Conservation (phyloP, 1,284 basidiomycete species). For the Kalmanozyma brasiliensis region DNA sequence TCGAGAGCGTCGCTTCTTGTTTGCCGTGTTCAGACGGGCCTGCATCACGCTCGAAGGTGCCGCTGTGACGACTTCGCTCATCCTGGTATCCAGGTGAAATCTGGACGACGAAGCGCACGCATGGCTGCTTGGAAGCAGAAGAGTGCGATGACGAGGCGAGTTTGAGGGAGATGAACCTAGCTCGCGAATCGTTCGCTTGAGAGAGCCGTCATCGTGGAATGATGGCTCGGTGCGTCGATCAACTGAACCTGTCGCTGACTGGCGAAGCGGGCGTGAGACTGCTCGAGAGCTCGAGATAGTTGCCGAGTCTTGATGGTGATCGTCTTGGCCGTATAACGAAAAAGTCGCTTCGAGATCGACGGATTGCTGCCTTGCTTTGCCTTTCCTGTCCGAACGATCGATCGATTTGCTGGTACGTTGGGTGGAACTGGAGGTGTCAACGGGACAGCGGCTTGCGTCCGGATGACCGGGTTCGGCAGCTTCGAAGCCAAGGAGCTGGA, state of each 20-base stretch:
- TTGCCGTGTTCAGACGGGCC: constrained; percentile 1
- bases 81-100: neutral
- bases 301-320: neutral
- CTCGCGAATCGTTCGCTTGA: constrained; percentile 30
- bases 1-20: constrained; percentile 30
- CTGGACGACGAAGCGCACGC: constrained; percentile 1
- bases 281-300: neutral
- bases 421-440: neutral
- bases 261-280: neutral
- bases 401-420: neutral
- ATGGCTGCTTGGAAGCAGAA: neutral
- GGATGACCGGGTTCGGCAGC: constrained; percentile 8
- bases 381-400: constrained; percentile 13
- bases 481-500: neutral
- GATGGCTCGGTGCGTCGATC: neutral
- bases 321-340: neutral
- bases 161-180: constrained; percentile 29
- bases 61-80: neutral
- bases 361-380: constrained; percentile 14
- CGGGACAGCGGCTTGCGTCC: neutral
- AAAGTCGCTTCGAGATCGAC: neutral
- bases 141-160: constrained; percentile 18
- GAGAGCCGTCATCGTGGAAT: constrained; percentile 10
- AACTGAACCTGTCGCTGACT: neutral
- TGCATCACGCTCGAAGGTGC: neutral